phyloP scores from a whole-genome alignment of 495 filamentous ascomycete genomes.

The Acidiella bohemica region DNA sequence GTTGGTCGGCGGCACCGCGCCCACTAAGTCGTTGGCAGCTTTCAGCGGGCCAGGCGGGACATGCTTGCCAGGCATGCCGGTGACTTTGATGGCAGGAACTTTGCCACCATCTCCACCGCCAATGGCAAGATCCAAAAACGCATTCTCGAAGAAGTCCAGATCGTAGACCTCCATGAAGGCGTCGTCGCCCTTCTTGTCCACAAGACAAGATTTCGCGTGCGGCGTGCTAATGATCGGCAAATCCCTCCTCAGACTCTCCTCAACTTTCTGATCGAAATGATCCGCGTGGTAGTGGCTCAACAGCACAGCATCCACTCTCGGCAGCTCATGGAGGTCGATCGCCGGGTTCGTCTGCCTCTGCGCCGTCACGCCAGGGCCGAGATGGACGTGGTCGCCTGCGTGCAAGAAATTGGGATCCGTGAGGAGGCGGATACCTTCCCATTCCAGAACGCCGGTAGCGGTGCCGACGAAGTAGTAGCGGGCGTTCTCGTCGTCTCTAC shows the following conservation, averaged over 20 bases:
- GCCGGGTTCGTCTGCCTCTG: constrained; percentile 44
- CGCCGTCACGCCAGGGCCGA: constrained; percentile 44
- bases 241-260: constrained; percentile 41
- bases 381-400: constrained; percentile 52
- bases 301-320: constrained; percentile 45
- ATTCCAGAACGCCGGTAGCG: constrained; percentile 54
- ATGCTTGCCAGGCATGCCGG: constrained; percentile 59
- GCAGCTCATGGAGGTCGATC: constrained; percentile 47
- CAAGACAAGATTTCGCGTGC: constrained; percentile 44
- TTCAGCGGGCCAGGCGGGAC: constrained; percentile 41
- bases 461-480: constrained; percentile 48
- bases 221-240: constrained; percentile 54
- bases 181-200: constrained; percentile 28
- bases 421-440: constrained; percentile 47
- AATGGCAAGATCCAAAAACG: constrained; percentile 38
- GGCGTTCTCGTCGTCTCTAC: constrained; percentile 31
- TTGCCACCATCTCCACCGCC: constrained; percentile 19
- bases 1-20: constrained; percentile 56
- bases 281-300: constrained; percentile 51
- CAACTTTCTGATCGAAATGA: constrained; percentile 49
- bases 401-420: constrained; percentile 65
- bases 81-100: constrained; percentile 40
- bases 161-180: constrained; percentile 42
- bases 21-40: constrained; percentile 42
- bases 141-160: constrained; percentile 42